Conservation (phyloP, 495 filamentous ascomycete genomes). For the Venustampulla echinocandica region DNA sequence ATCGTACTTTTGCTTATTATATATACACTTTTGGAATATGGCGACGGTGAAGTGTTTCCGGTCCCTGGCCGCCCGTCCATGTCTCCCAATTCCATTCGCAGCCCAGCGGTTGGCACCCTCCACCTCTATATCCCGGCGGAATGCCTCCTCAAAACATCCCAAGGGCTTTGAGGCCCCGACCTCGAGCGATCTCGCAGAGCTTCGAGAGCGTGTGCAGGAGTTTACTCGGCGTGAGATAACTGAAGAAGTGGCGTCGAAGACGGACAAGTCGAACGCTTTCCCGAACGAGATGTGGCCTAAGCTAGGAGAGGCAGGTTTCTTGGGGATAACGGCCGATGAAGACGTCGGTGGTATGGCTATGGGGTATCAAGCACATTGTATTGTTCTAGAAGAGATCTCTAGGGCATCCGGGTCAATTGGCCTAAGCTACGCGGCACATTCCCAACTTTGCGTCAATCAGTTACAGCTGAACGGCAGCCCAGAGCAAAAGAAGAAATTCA, state of each 20-base stretch:
- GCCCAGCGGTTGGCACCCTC: slow-evolving; percentile 5
- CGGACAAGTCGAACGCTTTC: slow-evolving; percentile 82
- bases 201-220: slow-evolving; percentile 86
- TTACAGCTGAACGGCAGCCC: slow-evolving; percentile 78
- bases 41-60: slow-evolving; percentile 12
- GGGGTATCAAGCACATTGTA: slow-evolving; percentile 95
- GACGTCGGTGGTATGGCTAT: slow-evolving; percentile 83
- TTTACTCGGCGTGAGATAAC: slow-evolving; percentile 82
- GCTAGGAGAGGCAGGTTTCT: slow-evolving; percentile 80
- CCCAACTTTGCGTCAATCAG: slow-evolving; percentile 95
- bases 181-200: slow-evolving; percentile 65
- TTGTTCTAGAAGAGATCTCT: slow-evolving; percentile 85
- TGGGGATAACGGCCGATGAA: slow-evolving; percentile 92
- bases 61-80: slow-evolving; percentile 15
- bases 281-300: slow-evolving; percentile 89
- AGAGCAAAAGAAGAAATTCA: slow-evolving; percentile 69
- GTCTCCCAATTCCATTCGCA: slow-evolving; percentile 8
- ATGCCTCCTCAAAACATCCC: slow-evolving; percentile 74
- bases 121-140: slow-evolving; percentile 26
- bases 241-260: slow-evolving; percentile 69
- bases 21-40: no score
- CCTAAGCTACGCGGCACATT: slow-evolving; percentile 89
- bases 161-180: slow-evolving; percentile 71
- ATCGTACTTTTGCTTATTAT: no score
- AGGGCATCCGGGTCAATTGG: slow-evolving; percentile 70